Percentiles rank a stretch among this genome's conserved stretches.
phyloP scores from a whole-genome alignment of 768 basidiomycete species.

The Rhodocollybia butyracea region DNA sequence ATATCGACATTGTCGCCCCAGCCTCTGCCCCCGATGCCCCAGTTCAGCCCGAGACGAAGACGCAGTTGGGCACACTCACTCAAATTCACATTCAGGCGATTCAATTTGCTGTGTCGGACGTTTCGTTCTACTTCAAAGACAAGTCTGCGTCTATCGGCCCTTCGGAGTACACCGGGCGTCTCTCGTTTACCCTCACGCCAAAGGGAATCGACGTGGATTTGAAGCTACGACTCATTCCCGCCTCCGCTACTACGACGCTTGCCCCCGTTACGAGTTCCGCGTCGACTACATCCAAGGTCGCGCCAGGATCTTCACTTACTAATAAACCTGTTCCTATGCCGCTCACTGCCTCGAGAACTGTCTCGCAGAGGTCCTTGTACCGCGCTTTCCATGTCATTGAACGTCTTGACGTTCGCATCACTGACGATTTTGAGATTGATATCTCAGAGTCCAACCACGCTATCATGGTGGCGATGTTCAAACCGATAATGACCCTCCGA shows the following conservation, averaged over 20 bases:
- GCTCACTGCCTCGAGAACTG: conserved; percentile 18
- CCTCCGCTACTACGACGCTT: conserved; percentile 24
- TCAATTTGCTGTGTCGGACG: conserved; percentile 57
- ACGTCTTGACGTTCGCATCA: conserved; percentile 48
- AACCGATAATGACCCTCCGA: conserved; percentile 53
- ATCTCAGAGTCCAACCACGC: conserved; percentile 64
- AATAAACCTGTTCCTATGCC: not conserved
- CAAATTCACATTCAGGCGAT: conserved; percentile 65
- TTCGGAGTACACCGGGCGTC: conserved; percentile 55
- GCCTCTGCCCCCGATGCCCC: not conserved
- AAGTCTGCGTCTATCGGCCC: conserved; percentile 51
- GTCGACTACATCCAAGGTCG: not conserved
- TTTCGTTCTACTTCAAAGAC: conserved; percentile 76
- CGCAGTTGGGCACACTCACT: conserved; percentile 54
- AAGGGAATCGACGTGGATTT: conserved; percentile 70
- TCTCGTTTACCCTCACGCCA: conserved; percentile 58
- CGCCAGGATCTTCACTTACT: not conserved
- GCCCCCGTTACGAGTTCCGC: not conserved
- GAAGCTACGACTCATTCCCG: conserved; percentile 61
- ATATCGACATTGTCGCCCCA: conserved; percentile 33
- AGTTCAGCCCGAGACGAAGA: not conserved
- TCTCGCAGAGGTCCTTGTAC: conserved; percentile 39
- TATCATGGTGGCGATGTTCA: conserved; percentile 58
- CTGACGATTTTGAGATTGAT: conserved; percentile 51
- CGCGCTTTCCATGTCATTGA: conserved; percentile 61